phyloP scores from a whole-genome alignment of 768 basidiomycete species.

The Tulasnella sp. region DNA sequence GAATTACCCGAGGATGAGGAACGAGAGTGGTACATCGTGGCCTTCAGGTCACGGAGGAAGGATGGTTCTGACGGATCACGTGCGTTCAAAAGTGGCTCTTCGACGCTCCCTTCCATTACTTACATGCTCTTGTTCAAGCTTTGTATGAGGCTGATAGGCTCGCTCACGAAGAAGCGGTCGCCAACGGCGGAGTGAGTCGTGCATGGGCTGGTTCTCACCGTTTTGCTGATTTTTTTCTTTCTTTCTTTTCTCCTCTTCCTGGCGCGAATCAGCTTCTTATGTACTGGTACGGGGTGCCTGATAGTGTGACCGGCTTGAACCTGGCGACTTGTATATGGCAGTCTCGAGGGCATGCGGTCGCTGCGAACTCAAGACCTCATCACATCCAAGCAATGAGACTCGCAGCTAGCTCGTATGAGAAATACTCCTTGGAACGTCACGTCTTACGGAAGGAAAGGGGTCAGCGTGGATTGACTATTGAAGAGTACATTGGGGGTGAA shows the following conservation, averaged over 20 bases:
- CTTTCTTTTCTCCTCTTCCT: not conserved
- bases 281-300: constrained; percentile 90
- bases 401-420: constrained; percentile 63
- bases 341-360: constrained; percentile 70
- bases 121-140: constrained; percentile 31
- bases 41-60: constrained; percentile 71
- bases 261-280: constrained; percentile 70
- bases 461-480: constrained; percentile 42
- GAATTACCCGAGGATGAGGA: constrained; percentile 56
- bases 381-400: constrained; percentile 78
- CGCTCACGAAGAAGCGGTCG: constrained; percentile 89
- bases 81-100: constrained; percentile 9
- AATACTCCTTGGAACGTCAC: constrained; percentile 68
- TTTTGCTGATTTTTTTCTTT: not conserved
- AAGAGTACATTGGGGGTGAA: constrained; percentile 49
- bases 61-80: constrained; percentile 43
- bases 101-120: constrained; percentile 6
- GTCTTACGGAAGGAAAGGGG: constrained; percentile 56
- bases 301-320: constrained; percentile 65
- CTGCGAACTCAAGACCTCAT: constrained; percentile 66
- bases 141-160: constrained; percentile 77
- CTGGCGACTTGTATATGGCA: constrained; percentile 96
- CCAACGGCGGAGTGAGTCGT: constrained; percentile 66
- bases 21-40: constrained; percentile 87
- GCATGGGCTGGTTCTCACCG: not conserved